Evolutionary conservation across 2,329 filamentous ascomycete genomes (phyloP).

Genomic region (Albifimbria verrucaria): DNA sequence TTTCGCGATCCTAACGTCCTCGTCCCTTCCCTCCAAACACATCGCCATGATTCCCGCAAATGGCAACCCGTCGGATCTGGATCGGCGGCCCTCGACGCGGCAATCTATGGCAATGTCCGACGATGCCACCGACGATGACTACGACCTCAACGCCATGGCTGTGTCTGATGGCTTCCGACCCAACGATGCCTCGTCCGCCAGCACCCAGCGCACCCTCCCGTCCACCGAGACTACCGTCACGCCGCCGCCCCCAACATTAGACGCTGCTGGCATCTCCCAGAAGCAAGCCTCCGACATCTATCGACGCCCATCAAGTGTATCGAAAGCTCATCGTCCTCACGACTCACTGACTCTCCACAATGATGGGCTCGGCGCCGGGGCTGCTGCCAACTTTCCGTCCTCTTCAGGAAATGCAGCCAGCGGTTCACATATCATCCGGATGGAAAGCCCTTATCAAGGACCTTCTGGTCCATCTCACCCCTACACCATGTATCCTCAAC

Average conservation of each 20-base stretch:
- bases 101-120: conserved; percentile 36
- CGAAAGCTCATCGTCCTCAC: conserved; percentile 47
- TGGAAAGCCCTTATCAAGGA: conserved; percentile 66
- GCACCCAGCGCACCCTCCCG: conserved; percentile 4
- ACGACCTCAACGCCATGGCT: conserved; percentile 46
- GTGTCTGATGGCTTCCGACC: conserved; percentile 53
- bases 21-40: conserved; percentile 14
- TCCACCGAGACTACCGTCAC: conserved; percentile 19
- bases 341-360: conserved; percentile 51
- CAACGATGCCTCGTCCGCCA: background rate
- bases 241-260: conserved; percentile 18
- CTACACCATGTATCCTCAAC: conserved; percentile 81
- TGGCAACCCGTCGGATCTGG: conserved; percentile 34
- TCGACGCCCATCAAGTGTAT: conserved; percentile 50
- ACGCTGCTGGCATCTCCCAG: conserved; percentile 10
- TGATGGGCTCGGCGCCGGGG: conserved; percentile 38
- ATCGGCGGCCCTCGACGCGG: conserved; percentile 40
- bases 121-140: conserved; percentile 35
- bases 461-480: conserved; percentile 76
- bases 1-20: conserved; percentile 11
- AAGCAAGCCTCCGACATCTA: conserved; percentile 17
- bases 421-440: conserved; percentile 35
- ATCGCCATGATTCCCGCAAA: conserved; percentile 38
- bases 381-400: conserved; percentile 11
- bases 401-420: conserved; percentile 22